Conservation (phyloP, 257 asterid genomes). For the Solanum pennellii region DNA sequence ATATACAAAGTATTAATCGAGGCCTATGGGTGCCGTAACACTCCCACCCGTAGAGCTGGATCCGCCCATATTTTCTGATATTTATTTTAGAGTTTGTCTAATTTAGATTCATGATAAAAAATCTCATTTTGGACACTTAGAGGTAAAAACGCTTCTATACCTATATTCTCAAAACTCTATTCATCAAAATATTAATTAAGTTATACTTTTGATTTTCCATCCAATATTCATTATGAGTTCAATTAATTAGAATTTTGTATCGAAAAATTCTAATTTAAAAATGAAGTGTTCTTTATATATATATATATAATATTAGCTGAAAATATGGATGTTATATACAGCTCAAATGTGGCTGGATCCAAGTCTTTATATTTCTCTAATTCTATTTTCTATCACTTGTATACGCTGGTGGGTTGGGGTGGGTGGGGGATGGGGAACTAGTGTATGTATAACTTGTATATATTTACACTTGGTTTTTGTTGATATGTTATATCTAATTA, state of each 20-base stretch:
- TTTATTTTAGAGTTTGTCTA: background rate
- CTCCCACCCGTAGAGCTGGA: too few relatives aligned
- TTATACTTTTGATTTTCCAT: background rate
- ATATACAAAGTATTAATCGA: too few relatives aligned
- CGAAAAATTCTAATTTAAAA: background rate
- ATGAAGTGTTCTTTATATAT: too few relatives aligned
- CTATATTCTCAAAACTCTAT: background rate
- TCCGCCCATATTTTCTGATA: background rate
- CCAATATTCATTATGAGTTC: background rate
- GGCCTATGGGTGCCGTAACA: rapidly evolving
- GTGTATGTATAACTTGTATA: background rate
- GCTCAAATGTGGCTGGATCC: background rate
- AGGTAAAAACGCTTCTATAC: background rate
- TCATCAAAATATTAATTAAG: background rate
- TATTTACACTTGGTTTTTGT: background rate
- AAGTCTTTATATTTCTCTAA: background rate
- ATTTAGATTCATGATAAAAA: background rate
- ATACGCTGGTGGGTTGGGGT: background rate
- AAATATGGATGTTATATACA: background rate
- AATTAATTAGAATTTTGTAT: background rate
- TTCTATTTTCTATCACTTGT: background rate
- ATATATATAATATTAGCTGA: too few relatives aligned
- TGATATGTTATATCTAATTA: background rate
- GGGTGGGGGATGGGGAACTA: background rate
- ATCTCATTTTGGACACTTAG: background rate